Base-by-base conservation (phyloP, 805 yeast genomes). In the Candida palmyrensis region DNA sequence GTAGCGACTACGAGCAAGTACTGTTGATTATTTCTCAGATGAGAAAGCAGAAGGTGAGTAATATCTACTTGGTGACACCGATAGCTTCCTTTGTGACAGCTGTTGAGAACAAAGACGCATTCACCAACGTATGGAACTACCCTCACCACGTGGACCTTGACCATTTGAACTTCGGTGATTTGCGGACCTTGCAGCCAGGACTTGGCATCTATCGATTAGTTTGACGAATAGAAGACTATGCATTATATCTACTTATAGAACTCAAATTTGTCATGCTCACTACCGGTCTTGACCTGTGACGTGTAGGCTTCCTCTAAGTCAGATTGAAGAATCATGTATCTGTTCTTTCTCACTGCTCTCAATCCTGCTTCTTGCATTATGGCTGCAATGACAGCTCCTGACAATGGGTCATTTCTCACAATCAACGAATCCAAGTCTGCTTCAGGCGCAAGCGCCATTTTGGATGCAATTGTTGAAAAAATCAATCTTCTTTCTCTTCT, bases 321-420 rank as follows among this genome's bases (percentile, higher is more conserved):
- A 55, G 82, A 80, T 66, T 92, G 97, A 53, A 94, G 70, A 45
- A 92, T 94, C 62, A 92, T 95, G 59, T 94, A 92, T 66, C 99
- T 77, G 62, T 92, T 92, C 68, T 90, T 92, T 68, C 99, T 83
- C 29, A 92, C 97, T 2, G 99, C 99, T 48, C 98, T 79, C 47
- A 92, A 74, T 46, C 99, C 99, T 18, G 99, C 99, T 66, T 94
- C 99, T 73, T 92, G 99, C 98, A 92, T 92, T 47, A 92, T 90
- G 12, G 98, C 98, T 11, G 99, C 97, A 55, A 92, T 92, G 37
- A 90, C 76, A 9, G 34, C 98, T 54, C 99, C 99, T 23, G 96
- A 86, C 38, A 94, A 69, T 25, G 98, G 96, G 57, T 92, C 98
- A 55, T 92, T 92, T 61, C 99, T 82, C 49, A 88, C 77, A 47